Evolutionary conservation across 805 yeast genomes (phyloP).

Genomic region (Metschnikowia reukaufii): DNA sequence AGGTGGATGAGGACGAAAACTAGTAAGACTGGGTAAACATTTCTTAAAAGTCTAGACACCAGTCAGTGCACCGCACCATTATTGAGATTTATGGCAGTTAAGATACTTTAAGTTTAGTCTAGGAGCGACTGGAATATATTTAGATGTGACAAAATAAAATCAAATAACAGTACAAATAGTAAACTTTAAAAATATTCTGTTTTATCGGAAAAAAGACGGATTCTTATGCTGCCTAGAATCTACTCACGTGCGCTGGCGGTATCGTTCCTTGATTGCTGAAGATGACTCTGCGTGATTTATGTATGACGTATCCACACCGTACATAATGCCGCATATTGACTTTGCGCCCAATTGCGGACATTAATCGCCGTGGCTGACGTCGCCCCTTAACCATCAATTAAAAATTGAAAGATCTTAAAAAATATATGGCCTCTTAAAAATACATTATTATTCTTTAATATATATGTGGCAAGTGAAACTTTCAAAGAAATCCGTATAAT

Average conservation of each 20-base stretch:
- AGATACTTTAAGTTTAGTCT: neutral
- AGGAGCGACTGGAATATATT: neutral
- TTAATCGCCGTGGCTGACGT: neutral
- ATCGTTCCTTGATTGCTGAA: neutral
- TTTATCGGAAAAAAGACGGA: neutral
- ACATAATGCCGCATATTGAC: neutral
- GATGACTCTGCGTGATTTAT: neutral
- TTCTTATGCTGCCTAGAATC: neutral
- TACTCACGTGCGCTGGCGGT: neutral
- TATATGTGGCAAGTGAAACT: no score
- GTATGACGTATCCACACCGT: neutral
- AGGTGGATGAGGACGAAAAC: constrained; percentile 60
- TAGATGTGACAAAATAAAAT: neutral
- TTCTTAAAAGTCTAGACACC: no score
- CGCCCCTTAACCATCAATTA: no score
- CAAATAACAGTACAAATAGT: no score
- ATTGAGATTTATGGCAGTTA: neutral
- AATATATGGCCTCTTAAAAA: no score
- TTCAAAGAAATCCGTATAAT: no score
- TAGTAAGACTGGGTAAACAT: neutral
- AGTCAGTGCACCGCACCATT: neutral
- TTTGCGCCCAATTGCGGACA: neutral
- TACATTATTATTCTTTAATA: no score
- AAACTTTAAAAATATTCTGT: no score
- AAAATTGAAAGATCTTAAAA: no score